Evolutionary conservation across 2,329 filamentous ascomycete species (phyloP), one percentile per base, ranked within the genome.

Genomic region (Gnomoniopsis sp.): DNA sequence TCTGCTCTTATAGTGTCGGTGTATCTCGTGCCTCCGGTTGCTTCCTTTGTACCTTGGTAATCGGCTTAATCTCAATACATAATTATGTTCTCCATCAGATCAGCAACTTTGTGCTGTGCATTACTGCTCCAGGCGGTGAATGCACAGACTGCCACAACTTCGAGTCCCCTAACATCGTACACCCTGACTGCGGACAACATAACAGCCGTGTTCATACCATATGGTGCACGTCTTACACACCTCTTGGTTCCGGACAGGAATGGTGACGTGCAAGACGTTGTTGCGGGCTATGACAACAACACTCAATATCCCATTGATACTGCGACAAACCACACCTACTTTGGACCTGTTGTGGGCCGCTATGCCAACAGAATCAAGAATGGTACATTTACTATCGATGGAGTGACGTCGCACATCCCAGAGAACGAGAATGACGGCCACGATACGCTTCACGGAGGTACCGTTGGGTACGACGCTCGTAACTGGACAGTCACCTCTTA

Each of bases 281-380:
- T 58, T n/a, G 49, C 56, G 14, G 56, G 56, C 50, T 58, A 58
- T 33, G 56, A 58, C 23, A 15, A 58, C 33, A 34, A 33, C n/a
- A 44, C 23, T 50, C 56, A 58, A 46, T 58, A 58, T n/a, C 56
- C 56, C 33, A 15, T 58, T 22, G 56, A 58, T 30, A 53, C 56
- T 2, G 49, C 49, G 1, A 58, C 56, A 11, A 58, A 58, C n/a
- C 49, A 53, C 15, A 53, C 56, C 3, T 53, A 58, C 44, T 58
- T 58, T 43, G 56, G 56, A 3, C 50, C 56, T 34, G 44, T 58
- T 14, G 56, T 58, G n/a, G 56, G 56, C 10, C 49, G 56, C 1
- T 53, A 49, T 11, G 56, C 56, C 22, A 58, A 58, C 33, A 38
- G 56, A n/a, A 58, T 58, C 49, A 58, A 58, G 50, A 58, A 58